phyloP scores from a whole-genome alignment of 495 filamentous ascomycete genomes.

The Podospora conica region DNA sequence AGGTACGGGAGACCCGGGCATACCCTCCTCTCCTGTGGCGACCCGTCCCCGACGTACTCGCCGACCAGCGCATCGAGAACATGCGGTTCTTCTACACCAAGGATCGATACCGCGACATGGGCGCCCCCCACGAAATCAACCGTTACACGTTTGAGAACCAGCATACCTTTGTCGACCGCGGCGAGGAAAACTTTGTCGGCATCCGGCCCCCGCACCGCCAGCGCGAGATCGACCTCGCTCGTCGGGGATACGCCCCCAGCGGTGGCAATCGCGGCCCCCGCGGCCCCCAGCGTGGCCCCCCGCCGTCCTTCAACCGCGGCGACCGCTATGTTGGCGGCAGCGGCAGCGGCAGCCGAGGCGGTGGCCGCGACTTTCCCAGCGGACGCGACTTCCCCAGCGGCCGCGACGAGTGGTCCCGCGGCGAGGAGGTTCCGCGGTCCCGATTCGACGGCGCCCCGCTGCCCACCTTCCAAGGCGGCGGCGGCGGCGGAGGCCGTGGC shows the following conservation, averaged over 20 bases:
- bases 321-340: slow-evolving; percentile 7
- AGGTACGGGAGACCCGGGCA: slow-evolving; percentile 21
- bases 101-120: slow-evolving; percentile 40
- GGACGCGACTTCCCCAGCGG: background rate
- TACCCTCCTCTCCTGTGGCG: slow-evolving; percentile 36
- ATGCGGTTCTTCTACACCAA: slow-evolving; percentile 52
- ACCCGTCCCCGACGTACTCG: slow-evolving; percentile 48
- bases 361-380: background rate
- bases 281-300: slow-evolving; percentile 4
- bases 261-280: slow-evolving; percentile 3
- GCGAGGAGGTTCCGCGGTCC: slow-evolving; percentile 21
- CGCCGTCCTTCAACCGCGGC: slow-evolving; percentile 1
- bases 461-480: slow-evolving; percentile 24
- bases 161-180: slow-evolving; percentile 65
- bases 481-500: slow-evolving; percentile 19
- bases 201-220: slow-evolving; percentile 48
- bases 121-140: slow-evolving; percentile 55
- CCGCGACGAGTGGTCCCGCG: background rate
- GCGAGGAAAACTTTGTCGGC: slow-evolving; percentile 59
- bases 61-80: slow-evolving; percentile 58
- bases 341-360: background rate
- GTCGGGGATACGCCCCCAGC: slow-evolving; percentile 15
- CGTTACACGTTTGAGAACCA: slow-evolving; percentile 74
- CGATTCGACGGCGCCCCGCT: slow-evolving; percentile 26
- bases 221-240: slow-evolving; percentile 13